Percentiles rank a stretch among this genome's conserved stretches.
These are phyloP conservation scores for Cylindrotheca closterium DNA, from an alignment of 108 stramenopile species.

Conservation along the genomic window DNA sequence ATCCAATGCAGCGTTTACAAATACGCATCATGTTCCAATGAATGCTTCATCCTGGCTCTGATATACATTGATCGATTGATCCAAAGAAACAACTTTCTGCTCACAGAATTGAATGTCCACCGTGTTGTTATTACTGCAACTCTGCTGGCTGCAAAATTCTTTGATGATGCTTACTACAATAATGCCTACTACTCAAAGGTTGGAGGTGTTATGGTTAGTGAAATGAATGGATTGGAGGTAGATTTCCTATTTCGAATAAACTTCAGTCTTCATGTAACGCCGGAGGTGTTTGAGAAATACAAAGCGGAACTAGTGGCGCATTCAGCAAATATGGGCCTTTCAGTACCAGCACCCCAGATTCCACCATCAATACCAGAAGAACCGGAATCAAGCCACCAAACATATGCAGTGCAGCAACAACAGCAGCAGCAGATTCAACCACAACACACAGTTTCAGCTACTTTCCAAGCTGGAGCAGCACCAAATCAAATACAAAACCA, in stretches of 20 bases:
- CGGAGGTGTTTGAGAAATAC: constrained; percentile 86
- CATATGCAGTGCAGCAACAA: constrained; percentile 16
- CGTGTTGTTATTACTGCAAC: constrained; percentile 94
- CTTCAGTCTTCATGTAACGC: constrained; percentile 90
- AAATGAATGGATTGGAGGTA: constrained; percentile 94
- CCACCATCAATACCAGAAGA: constrained; percentile 16
- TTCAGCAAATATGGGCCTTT: constrained; percentile 21
- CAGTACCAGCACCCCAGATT: constrained; percentile 3
- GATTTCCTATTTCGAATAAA: constrained; percentile 95
- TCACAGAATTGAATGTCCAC: constrained; percentile 96
- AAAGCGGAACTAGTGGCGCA: constrained; percentile 76
- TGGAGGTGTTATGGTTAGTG: constrained; percentile 79
- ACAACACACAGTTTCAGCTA: too few relatives aligned
- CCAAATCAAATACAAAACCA: too few relatives aligned
- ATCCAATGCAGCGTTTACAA: constrained; percentile 78
- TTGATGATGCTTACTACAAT: constrained; percentile 99
- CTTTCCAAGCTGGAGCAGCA: too few relatives aligned
- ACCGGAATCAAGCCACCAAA: background rate
- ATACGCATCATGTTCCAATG: constrained; percentile 94
- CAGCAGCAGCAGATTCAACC: too few relatives aligned
- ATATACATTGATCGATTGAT: constrained; percentile 98
- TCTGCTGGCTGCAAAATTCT: constrained; percentile 97
- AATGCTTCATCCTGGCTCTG: constrained; percentile 96
- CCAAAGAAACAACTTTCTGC: constrained; percentile 89
- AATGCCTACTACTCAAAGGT: constrained; percentile 98